Evolutionary conservation across 2,329 filamentous ascomycete species (phyloP).

Genomic region (Penicillium sclerotigenum): DNA sequence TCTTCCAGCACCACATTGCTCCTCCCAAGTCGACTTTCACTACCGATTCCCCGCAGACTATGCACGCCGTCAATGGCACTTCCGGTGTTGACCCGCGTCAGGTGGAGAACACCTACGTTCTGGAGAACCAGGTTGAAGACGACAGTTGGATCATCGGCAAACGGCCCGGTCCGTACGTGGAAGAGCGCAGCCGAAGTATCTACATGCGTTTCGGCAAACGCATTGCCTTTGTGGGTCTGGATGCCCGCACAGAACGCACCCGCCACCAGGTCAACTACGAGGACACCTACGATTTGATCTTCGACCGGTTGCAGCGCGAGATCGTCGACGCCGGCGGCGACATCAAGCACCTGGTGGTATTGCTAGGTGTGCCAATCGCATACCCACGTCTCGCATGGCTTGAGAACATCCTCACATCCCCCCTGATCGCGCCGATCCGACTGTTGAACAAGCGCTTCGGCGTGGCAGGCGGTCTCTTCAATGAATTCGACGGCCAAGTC

Average conservation of each 20-base stretch:
- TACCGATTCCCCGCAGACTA: constrained; percentile 63
- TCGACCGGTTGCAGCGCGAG: constrained; percentile 53
- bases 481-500: constrained; percentile 79
- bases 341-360: constrained; percentile 61
- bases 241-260: constrained; percentile 70
- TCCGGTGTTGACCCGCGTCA: constrained; percentile 65
- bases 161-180: constrained; percentile 67
- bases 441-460: constrained; percentile 89
- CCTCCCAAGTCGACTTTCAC: constrained; percentile 85
- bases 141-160: constrained; percentile 74
- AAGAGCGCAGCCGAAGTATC: constrained; percentile 59
- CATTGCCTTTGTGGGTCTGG: constrained; percentile 61
- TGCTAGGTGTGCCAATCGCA: constrained; percentile 69
- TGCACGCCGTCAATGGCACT: constrained; percentile 48
- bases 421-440: constrained; percentile 82
- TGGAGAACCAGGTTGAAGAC: constrained; percentile 56
- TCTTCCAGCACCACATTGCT: constrained; percentile 73
- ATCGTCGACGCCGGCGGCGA: constrained; percentile 51
- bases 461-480: constrained; percentile 80
- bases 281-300: constrained; percentile 61
- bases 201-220: constrained; percentile 64
- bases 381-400: constrained; percentile 84
- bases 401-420: constrained; percentile 85
- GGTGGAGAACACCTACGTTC: constrained; percentile 70
- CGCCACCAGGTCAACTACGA: constrained; percentile 88